Base-by-base conservation (phyloP, 495 filamentous ascomycete genomes). In the Penicillium pancosmium region DNA sequence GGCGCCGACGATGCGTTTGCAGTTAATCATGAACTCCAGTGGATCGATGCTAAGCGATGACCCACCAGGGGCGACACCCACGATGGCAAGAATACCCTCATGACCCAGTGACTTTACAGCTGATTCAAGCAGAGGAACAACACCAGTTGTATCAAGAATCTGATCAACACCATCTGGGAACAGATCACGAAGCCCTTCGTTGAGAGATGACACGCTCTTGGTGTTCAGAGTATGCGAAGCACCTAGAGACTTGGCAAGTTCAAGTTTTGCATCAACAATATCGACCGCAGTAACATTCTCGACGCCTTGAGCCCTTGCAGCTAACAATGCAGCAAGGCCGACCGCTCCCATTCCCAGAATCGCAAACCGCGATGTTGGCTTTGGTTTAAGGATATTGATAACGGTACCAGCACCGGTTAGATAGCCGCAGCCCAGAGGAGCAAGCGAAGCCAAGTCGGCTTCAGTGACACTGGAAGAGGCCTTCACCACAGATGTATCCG, bases 361-460 rank as follows among this genome's bases (percentile, higher is more conserved):
- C 1, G 58, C 74, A 4, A 82, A 55, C 0, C 50, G 59, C 27
- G 57, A 59, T 1, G 57, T 52, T 0, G 60, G 9, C 27, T 51
- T 60, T 0, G 74, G 73, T 27, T 70, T 60, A 3, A 79, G 59
- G 2, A 73, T 58, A 53, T 80, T 80, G 12, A 80, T 50, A 15
- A 81, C 67, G 0, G 79, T 73, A 10, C 75, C 77, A 7, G 75
- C 75, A 11, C 78, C 79, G 3, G 79, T 82, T 35, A 78, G 73
- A 67, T 78, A 74, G 0, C 79, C 79, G 57, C 78, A 82, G 0
- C 78, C 78, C n/a, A 82, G 50, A 2, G 79, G 75, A 15, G 78
- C 76, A 13, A 73, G 67, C 0, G 69, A 27, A 4, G 61, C 69
- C 10, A 81, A 53, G 18, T 79, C 68, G 0, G 64, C 66, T 0